Percentiles rank a stretch among this genome's conserved stretches.
phyloP scores from a whole-genome alignment of 352 stramenopile species.

The Pythium oligandrum region DNA sequence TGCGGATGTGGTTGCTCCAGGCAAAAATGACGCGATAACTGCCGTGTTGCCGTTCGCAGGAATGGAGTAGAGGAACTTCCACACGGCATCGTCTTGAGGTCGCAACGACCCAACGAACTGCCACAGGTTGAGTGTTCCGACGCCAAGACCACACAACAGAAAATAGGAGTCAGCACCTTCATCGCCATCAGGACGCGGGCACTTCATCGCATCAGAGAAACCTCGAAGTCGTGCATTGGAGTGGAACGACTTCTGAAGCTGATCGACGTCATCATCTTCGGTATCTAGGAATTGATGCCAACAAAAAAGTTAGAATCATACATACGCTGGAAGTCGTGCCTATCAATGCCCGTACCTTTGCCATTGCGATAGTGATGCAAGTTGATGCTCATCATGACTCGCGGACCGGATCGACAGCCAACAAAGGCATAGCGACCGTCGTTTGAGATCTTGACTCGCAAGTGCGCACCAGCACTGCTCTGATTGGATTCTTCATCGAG shows the following conservation, averaged over 20 bases:
- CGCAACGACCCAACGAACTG: constrained; percentile 47
- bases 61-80: constrained; percentile 56
- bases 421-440: constrained; percentile 83
- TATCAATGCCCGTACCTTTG: constrained; percentile 44
- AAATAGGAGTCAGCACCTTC: constrained; percentile 42
- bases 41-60: constrained; percentile 50
- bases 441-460: constrained; percentile 73
- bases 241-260: constrained; percentile 76
- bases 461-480: constrained; percentile 35
- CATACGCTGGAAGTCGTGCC: too few relatives aligned
- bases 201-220: constrained; percentile 69
- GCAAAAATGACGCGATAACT: constrained; percentile 47
- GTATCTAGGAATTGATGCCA: constrained; percentile 35
- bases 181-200: constrained; percentile 12
- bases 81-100: constrained; percentile 28
- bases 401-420: constrained; percentile 55
- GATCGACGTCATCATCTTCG: constrained; percentile 74
- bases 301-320: background rate
- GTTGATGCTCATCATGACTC: constrained; percentile 80
- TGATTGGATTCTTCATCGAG: constrained; percentile 72
- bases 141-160: constrained; percentile 61
- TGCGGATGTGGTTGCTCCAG: constrained; percentile 4
- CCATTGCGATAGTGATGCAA: constrained; percentile 76
- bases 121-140: constrained; percentile 71
- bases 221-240: constrained; percentile 51